Conservation (phyloP, 176 grass and related monocot species). For the Aegilops longissima region DNA sequence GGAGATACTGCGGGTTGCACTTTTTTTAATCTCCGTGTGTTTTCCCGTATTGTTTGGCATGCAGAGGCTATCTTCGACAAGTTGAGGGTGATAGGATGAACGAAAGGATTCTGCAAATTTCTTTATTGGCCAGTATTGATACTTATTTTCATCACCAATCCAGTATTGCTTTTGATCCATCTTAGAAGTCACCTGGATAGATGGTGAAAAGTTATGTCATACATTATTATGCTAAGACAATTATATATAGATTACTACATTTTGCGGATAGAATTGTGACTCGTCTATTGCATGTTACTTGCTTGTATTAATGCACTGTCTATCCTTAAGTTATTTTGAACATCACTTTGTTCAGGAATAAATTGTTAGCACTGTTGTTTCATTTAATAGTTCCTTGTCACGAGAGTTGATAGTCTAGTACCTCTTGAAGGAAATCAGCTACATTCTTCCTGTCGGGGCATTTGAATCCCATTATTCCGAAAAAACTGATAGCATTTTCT, state of each 20-base stretch:
- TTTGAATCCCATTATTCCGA: slow-evolving; percentile 66
- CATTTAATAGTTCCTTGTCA: not conserved
- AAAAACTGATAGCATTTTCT: slow-evolving; percentile 55
- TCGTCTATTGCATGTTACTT: not conserved
- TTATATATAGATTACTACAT: not conserved
- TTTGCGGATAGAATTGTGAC: not conserved
- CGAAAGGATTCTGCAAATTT: slow-evolving; percentile 54
- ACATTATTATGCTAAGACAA: not conserved
- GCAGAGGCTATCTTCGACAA: slow-evolving; percentile 14
- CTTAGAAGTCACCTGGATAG: slow-evolving; percentile 61
- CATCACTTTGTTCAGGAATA: not conserved
- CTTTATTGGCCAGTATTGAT: slow-evolving; percentile 51
- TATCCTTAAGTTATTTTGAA: not conserved
- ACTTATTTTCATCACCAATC: slow-evolving; percentile 42
- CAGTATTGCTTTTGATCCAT: slow-evolving; percentile 77
- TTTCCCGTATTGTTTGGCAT: slow-evolving; percentile 22
- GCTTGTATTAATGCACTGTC: not conserved
- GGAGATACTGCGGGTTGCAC: slow-evolving; percentile 28
- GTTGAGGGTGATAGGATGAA: slow-evolving; percentile 26
- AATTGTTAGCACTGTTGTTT: not conserved
- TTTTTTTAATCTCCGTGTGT: slow-evolving; percentile 27
- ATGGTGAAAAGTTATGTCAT: not conserved
- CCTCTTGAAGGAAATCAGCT: slow-evolving; percentile 91
- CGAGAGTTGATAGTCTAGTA: slow-evolving; percentile 16
- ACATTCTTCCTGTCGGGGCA: slow-evolving; percentile 77